phyloP scores from a whole-genome alignment of 805 yeast genomes.

The Suhomyces sp. region DNA sequence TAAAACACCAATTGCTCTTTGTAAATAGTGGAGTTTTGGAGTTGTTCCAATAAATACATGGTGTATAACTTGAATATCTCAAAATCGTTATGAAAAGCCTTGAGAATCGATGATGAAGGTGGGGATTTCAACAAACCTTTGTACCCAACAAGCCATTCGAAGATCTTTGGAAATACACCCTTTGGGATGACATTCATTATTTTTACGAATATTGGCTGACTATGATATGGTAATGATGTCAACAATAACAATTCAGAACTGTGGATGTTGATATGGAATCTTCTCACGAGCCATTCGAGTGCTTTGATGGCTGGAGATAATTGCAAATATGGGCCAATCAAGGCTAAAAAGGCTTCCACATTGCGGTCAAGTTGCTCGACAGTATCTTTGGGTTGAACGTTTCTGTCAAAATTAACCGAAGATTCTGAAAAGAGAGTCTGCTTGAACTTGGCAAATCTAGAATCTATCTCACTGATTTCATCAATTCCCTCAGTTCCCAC shows the following conservation, averaged over 20 bases:
- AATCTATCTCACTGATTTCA: slow-evolving; percentile 68
- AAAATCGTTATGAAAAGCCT: slow-evolving; percentile 64
- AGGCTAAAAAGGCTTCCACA: slow-evolving; percentile 66
- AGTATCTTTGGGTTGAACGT: slow-evolving; percentile 75
- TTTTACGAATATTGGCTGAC: slow-evolving; percentile 68
- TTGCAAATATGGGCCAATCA: slow-evolving; percentile 74
- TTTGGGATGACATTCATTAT: slow-evolving; percentile 68
- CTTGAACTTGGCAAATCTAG: slow-evolving; percentile 68
- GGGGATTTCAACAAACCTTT: slow-evolving; percentile 65
- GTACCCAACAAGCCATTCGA: slow-evolving; percentile 66
- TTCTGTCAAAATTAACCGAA: slow-evolving; percentile 75
- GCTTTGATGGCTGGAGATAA: slow-evolving; percentile 76
- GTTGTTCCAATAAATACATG: slow-evolving; percentile 47
- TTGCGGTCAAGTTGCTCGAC: slow-evolving; percentile 71
- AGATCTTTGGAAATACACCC: slow-evolving; percentile 65
- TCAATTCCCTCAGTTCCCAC: slow-evolving; percentile 73
- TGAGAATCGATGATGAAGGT: slow-evolving; percentile 63
- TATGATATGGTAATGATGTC: slow-evolving; percentile 78
- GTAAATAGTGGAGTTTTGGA: slow-evolving; percentile 56
- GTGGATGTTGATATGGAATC: slow-evolving; percentile 80
- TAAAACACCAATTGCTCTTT: slow-evolving; percentile 75
- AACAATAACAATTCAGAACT: slow-evolving; percentile 72
- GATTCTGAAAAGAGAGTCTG: slow-evolving; percentile 79
- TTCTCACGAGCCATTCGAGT: slow-evolving; percentile 91
- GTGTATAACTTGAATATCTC: slow-evolving; percentile 68